phyloP scores from a whole-genome alignment of 1,284 basidiomycete genomes.

The Malassezia brasiliensis region DNA sequence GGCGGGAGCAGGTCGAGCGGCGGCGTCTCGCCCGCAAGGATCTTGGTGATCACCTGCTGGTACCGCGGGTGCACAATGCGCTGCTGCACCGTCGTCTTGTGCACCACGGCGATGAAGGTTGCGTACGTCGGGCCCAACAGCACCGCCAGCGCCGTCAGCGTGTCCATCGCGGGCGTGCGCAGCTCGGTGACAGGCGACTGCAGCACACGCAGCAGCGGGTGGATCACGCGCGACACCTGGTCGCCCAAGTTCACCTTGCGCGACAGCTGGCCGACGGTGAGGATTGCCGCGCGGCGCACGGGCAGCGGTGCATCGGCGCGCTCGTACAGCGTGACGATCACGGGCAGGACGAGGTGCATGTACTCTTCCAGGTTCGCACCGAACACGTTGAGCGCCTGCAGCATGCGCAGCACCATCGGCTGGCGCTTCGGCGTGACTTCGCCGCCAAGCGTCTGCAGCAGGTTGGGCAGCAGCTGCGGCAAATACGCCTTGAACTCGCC shows the following conservation, averaged over 20 bases:
- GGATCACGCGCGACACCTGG: constrained; percentile 92
- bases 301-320: constrained; percentile 64
- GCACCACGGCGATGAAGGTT: constrained; percentile 92
- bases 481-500: constrained; percentile 97
- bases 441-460: constrained; percentile 65
- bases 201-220: constrained; percentile 82
- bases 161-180: constrained; percentile 79
- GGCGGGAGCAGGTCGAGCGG: constrained; percentile 55
- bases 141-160: constrained; percentile 77
- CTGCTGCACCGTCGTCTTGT: constrained; percentile 73
- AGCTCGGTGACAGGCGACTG: constrained; percentile 69
- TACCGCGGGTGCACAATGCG: constrained; percentile 76
- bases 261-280: constrained; percentile 82
- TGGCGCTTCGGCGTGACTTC: constrained; percentile 50
- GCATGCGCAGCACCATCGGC: constrained; percentile 75
- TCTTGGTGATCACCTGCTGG: constrained; percentile 74
- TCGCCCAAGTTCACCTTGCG: constrained; percentile 97
- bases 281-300: constrained; percentile 77
- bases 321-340: constrained; percentile 86
- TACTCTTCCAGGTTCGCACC: constrained; percentile 97
- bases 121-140: constrained; percentile 94
- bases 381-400: constrained; percentile 85
- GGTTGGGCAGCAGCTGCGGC: constrained; percentile 79
- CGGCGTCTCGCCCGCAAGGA: constrained; percentile 82
- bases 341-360: constrained; percentile 87